Percentiles rank a stretch among this genome's conserved stretches.
These are phyloP conservation scores for Lachancea mirantina DNA, from an alignment of 805 yeast genomes.

Conservation along the genomic window DNA sequence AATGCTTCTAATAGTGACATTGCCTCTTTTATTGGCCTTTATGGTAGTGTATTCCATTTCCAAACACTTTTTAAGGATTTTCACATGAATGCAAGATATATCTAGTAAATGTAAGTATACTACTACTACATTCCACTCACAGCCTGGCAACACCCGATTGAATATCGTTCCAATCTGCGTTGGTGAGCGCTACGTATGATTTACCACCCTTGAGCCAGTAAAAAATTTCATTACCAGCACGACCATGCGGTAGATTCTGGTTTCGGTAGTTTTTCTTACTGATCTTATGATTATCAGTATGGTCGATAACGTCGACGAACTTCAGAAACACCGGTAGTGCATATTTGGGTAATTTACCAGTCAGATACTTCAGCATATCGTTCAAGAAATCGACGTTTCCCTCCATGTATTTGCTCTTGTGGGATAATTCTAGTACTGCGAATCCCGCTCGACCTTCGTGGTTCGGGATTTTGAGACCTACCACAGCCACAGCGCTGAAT, in stretches of 20 bases:
- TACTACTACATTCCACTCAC: constrained; percentile 6
- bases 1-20: constrained; percentile 12
- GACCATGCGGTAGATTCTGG: constrained; percentile 64
- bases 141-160: constrained; percentile 22
- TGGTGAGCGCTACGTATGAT: constrained; percentile 49
- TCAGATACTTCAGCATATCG: constrained; percentile 33
- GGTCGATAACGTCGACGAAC: constrained; percentile 52
- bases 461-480: constrained; percentile 74
- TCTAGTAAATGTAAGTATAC: background rate
- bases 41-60: background rate
- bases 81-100: no score
- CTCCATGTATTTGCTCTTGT: constrained; percentile 14
- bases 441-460: constrained; percentile 96
- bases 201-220: constrained; percentile 58
- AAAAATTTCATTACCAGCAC: constrained; percentile 48
- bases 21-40: constrained; percentile 13
- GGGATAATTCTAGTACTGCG: constrained; percentile 59
- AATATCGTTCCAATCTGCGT: constrained; percentile 46
- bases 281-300: constrained; percentile 78
- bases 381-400: constrained; percentile 31
- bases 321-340: constrained; percentile 82
- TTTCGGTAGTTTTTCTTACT: constrained; percentile 61
- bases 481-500: constrained; percentile 70
- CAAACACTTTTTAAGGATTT: constrained; percentile 3
- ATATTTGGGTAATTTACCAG: constrained; percentile 60